Base-by-base conservation (phyloP, 805 yeast species). In the Spathaspora boniae region DNA sequence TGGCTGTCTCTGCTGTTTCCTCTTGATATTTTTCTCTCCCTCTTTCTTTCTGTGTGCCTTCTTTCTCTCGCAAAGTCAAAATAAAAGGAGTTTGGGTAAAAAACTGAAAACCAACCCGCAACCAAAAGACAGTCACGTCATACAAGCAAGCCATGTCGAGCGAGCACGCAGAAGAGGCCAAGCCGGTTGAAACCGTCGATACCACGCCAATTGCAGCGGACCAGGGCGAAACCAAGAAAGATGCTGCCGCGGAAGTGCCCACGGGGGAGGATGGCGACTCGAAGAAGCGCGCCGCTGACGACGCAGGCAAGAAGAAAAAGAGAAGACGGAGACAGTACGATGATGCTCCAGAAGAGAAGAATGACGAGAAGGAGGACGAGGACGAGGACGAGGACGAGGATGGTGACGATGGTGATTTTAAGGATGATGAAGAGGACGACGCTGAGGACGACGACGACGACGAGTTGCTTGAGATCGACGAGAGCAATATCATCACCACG, bases 401-500 rank as follows among this genome's bases (percentile, higher is more conserved):
- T 2, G 78, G 72, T 3, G 74, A 64, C 17, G 74, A 65, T 15
- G 76, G 63, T 31, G 60, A 53, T 9, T 67, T 56, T 4, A 73
- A 55, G 12, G 65, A 72, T 31, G 80, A 75, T 43, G 80, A 72
- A 27, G 76, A 74, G 41, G 52, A 70, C 4, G 76, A 67, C 21
- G 80, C 71, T 23, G 87, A 76, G 15, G 86, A 78, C 11, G 79
- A 71, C 15, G 88, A 78, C 16, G 93, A 84, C 23, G 95, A 85
- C 48, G 91, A 83, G 49, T 67, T 86, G 45, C 71, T 73, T 23
- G 95, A 83, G 60, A 85, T 88, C 46, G 95, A 86, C 53, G 70
- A 82, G 26, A 66, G 87, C 26, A 89, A 88, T 61, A 87, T 88
- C 55, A 87, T 87, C 45, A 72, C 82, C n/a, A 64, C 77, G 12